Evolutionary conservation across 345 rosid species (phyloP), one percentile per base, ranked within the genome.

Genomic region (Corymbia maculata): DNA sequence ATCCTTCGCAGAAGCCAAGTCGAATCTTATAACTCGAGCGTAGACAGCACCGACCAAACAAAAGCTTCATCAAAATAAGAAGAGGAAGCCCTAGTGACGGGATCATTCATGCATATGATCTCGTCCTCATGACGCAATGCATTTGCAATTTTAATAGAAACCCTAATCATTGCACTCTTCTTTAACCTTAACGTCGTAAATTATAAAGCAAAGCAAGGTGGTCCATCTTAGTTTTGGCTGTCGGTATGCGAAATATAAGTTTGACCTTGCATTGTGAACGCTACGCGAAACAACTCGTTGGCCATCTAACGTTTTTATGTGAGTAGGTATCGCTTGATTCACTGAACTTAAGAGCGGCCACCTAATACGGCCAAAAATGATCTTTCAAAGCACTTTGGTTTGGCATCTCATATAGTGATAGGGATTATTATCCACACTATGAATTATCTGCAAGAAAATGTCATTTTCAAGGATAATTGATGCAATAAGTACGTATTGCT

Each of bases 1-100:
- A 32, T 90, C 93, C 95, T 93, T 88, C 59, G 84, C 36, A 59
- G 36, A 87, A 51, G 17, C 14, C 7, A 52, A 28, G 30, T 79
- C 49, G 11, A 80, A 68, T 22, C 51, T 52, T 32, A 32, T 70
- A 49, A 70, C 44, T 49, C 87, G 42, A 79, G 26, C 14, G 16
- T n/a, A 45, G 52, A 51, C 42, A 36, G 42, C 55, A 52, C 13
- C 66, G 28, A 85, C 42, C 2, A 24, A 47, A 30, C 64, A 17
- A 50, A 61, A 22, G 55, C 14, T 87, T 51, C 13, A 50, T 50
- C 21, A 61, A 36, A 59, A 87, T 6, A 13, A 86, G 0, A 30
- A 52, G 19, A 11, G 12, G 70, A 61, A 61, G 84, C 49, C 84
- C 84, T 9, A 7, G 28, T 75, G 84, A 75, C 14, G 49, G 42